These are phyloP conservation scores for Tilletia indica DNA, from an alignment of 1,284 basidiomycete species.

Conservation along the genomic window DNA sequence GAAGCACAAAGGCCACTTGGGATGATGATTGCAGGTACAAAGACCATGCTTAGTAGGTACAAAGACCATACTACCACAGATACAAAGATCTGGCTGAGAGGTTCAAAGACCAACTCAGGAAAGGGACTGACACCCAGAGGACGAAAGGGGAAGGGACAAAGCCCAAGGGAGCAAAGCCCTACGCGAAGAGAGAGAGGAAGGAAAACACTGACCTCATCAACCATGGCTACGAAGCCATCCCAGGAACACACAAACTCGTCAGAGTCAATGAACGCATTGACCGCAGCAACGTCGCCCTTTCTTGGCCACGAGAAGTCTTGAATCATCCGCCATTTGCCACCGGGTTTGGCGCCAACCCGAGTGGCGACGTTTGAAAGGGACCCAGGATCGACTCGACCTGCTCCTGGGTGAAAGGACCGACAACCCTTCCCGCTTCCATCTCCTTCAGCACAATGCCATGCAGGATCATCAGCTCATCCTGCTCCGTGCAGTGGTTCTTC, in stretches of 20 bases:
- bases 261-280: neutral
- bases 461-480: neutral
- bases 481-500: no score
- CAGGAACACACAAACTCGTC: neutral
- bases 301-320: neutral
- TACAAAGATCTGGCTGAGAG: no score
- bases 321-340: neutral
- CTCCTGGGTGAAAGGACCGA: neutral
- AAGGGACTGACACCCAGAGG: no score
- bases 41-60: no score
- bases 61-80: no score
- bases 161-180: no score
- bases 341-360: neutral
- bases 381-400: neutral
- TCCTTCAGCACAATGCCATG: neutral
- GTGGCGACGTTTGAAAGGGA: neutral
- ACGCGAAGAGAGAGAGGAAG: no score
- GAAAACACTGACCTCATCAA: no score
- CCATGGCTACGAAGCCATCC: slow-evolving; percentile 4
- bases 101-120: no score
- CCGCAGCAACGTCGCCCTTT: neutral
- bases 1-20: no score
- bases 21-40: no score
- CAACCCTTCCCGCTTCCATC: neutral
- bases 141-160: no score